Percentiles rank a stretch among this genome's conserved stretches.
Evolutionary conservation across 2,329 filamentous ascomycete species (phyloP).

Genomic region (Aspergillus sp.): DNA sequence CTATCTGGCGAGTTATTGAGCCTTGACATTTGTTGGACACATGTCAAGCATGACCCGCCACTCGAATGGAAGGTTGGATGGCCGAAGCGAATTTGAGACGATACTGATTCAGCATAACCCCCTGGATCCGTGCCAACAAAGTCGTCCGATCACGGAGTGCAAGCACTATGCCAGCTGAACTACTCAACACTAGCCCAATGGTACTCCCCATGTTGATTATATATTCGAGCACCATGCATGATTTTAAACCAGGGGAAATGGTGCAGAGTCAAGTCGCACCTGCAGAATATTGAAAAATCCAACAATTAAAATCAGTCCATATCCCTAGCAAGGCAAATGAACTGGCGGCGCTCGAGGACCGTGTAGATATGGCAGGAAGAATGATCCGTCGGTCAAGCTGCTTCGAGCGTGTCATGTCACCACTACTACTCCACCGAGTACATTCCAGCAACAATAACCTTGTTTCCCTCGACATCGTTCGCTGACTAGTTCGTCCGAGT

Average conservation of each 20-base stretch:
- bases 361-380: not conserved
- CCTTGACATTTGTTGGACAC: not conserved
- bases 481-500: not conserved
- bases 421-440: not conserved
- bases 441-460: conserved; percentile 1
- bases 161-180: no score
- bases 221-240: not conserved
- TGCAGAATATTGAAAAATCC: not conserved
- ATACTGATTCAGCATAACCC: not conserved
- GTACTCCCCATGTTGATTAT: not conserved
- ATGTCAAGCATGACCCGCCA: not conserved
- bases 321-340: not conserved
- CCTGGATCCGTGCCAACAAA: not conserved
- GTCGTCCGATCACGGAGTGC: not conserved
- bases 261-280: not conserved
- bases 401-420: not conserved
- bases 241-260: not conserved
- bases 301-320: not conserved
- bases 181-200: no score
- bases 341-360: not conserved
- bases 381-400: not conserved
- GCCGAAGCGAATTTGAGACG: not conserved
- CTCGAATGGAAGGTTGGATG: not conserved
- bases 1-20: not conserved
- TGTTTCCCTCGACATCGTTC: not conserved